Evolutionary conservation across 2,329 filamentous ascomycete genomes (phyloP).

Genomic region (Aspergillus versicolor): DNA sequence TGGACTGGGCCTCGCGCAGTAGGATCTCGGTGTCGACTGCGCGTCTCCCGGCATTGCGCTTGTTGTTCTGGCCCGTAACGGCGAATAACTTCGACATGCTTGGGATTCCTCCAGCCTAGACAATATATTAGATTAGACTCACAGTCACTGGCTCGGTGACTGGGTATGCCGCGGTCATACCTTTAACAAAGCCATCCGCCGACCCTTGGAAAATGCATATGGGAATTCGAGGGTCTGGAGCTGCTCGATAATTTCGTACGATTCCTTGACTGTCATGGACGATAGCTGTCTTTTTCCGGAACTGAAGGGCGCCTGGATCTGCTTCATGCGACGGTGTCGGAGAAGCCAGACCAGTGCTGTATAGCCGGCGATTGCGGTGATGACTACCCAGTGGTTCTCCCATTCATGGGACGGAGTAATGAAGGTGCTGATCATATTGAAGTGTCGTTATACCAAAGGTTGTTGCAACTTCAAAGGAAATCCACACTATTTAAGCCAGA

Average conservation of each 20-base stretch:
- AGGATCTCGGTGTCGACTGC: slow-evolving; percentile 50
- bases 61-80: slow-evolving; percentile 46
- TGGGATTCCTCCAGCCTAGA: slow-evolving; percentile 50
- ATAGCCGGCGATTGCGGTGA: slow-evolving; percentile 1
- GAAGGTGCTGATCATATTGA: no score
- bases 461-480: no score
- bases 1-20: slow-evolving; percentile 42
- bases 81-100: slow-evolving; percentile 49
- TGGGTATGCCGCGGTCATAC: slow-evolving; percentile 7
- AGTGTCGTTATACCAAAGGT: no score
- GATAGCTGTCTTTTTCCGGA: slow-evolving; percentile 16
- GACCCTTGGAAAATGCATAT: slow-evolving; percentile 27
- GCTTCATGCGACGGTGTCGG: slow-evolving; percentile 2
- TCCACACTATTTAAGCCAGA: no score
- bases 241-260: slow-evolving; percentile 26
- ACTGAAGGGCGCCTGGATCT: slow-evolving; percentile 1
- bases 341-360: neutral
- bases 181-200: slow-evolving; percentile 28
- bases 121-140: neutral
- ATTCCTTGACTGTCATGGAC: slow-evolving; percentile 33
- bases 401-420: no score
- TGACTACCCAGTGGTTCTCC: neutral
- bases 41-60: slow-evolving; percentile 46
- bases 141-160: neutral
- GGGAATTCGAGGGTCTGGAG: slow-evolving; percentile 35